Base-by-base conservation (phyloP, 164 flowering plant genomes). In the Magnolia sinica region DNA sequence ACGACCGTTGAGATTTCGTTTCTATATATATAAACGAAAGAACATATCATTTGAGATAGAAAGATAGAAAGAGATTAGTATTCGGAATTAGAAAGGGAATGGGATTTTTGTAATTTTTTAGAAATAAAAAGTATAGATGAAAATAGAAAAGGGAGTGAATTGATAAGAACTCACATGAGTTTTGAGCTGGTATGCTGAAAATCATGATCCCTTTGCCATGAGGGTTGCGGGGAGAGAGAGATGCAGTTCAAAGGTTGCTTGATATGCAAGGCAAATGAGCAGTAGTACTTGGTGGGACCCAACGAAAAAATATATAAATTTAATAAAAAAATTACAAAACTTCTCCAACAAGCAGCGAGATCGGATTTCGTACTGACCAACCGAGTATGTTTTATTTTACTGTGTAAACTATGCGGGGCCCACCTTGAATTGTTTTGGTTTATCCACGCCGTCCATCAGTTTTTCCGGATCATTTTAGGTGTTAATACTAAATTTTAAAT, bases 221-320 rank as follows among this genome's bases (percentile, higher is more conserved):
- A 87, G 88, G 83, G 87, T 85, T 82, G 82, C 81, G 81, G 8
- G 31, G 22, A 55, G 18, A 52, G 61, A 13, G 71, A 31, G 50
- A 6, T 68, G 49, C 0, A 80, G 16, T 79, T 82, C 77, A 58
- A 74, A 75, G 81, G 86, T 91, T 91, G 98, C 98, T 95, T 93
- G 91, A 89, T 80, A 83, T 80, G 82, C 91, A 92, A 92, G 95
- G 93, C 89, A 91, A 90, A 81, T 86, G 85, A 86, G 87, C 92
- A 85, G 88, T 86, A 27, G 78, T 81, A 87, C 92, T 85, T 83
- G 91, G 90, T 90, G 95, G 95, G 87, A 90, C 92, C 83, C 24
- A 13, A 7, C 10, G 13, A 10, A 27, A 29, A 68, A 1, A 68
- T 22, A 10, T 8, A 8, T 22, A 68, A 31, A 68, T 24, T 23